A percentile compares a stretch with the other conserved stretches of the same genome.
Conservation (phyloP, 768 basidiomycete species). For the Amylocystis lapponica region DNA sequence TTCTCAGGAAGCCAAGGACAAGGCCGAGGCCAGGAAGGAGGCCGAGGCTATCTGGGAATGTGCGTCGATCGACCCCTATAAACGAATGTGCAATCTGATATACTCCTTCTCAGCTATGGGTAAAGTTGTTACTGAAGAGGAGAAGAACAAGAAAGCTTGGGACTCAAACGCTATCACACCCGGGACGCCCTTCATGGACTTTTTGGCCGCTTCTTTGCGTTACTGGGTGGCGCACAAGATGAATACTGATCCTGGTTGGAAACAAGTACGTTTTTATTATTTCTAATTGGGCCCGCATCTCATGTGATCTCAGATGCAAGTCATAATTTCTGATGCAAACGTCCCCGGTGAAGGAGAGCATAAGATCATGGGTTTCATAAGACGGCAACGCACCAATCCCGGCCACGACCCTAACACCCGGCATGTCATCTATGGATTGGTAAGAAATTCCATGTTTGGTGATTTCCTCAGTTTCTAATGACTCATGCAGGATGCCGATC, state of each 20-base stretch:
- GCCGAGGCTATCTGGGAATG: conserved; percentile 85
- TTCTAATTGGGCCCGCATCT: neutral
- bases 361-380: conserved; percentile 99
- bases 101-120: conserved; percentile 72
- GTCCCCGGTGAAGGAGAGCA: conserved; percentile 99
- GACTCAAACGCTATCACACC: conserved; percentile 99
- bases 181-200: conserved; percentile 96
- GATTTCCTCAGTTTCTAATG: conserved; percentile 7
- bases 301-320: conserved; percentile 60
- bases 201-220: conserved; percentile 79
- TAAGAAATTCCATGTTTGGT: too few species aligned
- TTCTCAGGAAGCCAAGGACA: conserved; percentile 91
- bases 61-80: conserved; percentile 21
- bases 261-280: conserved; percentile 45
- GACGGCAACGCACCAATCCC: conserved; percentile 79
- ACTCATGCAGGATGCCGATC: conserved; percentile 82
- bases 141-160: conserved; percentile 83
- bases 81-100: neutral
- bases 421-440: conserved; percentile 97
- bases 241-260: conserved; percentile 95
- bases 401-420: conserved; percentile 93
- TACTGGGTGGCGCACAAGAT: conserved; percentile 98
- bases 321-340: conserved; percentile 93
- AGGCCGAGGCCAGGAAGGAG: conserved; percentile 82
- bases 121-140: conserved; percentile 74